A percentile compares a stretch with the other conserved stretches of the same genome.
These are phyloP conservation scores for Macrophomina pseudophaseolina DNA, from an alignment of 2,329 filamentous ascomycete species.

Conservation along the genomic window DNA sequence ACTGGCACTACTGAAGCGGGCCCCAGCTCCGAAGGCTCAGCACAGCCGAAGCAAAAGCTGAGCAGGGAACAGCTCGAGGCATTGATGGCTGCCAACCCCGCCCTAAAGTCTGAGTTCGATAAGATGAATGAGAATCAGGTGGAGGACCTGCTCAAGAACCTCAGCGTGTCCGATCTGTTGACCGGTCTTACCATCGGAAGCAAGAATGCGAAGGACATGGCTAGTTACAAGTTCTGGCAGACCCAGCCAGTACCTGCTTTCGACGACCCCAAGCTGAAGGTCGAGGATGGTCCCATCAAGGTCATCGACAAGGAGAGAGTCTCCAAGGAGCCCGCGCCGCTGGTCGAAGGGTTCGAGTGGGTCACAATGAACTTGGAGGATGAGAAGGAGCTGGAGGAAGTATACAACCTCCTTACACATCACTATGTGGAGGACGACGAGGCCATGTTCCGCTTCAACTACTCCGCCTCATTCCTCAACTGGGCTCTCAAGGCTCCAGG, in stretches of 20 bases:
- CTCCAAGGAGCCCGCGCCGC: constrained; percentile 73
- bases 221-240: constrained; percentile 97
- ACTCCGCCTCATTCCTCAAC: constrained; percentile 84
- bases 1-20: constrained; percentile 37
- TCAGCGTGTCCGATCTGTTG: constrained; percentile 74
- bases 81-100: constrained; percentile 46
- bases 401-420: constrained; percentile 87
- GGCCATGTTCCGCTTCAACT: constrained; percentile 97
- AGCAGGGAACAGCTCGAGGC: constrained; percentile 45
- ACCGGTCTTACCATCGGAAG: constrained; percentile 76
- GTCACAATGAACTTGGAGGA: constrained; percentile 84
- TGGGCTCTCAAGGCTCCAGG: constrained; percentile 96
- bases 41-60: constrained; percentile 32
- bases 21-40: constrained; percentile 8
- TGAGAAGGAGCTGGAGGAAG: constrained; percentile 78
- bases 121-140: constrained; percentile 36
- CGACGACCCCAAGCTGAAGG: constrained; percentile 56
- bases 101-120: constrained; percentile 44
- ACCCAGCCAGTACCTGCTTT: constrained; percentile 95
- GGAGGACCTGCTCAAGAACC: constrained; percentile 61
- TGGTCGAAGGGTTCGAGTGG: constrained; percentile 89
- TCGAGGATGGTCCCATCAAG: constrained; percentile 80
- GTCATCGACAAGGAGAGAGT: constrained; percentile 79
- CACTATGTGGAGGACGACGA: constrained; percentile 98
- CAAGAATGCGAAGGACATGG: constrained; percentile 96